These are phyloP conservation scores for Dendrobium huoshanense DNA, from an alignment of 106 monocot genomes.

Conservation along the genomic window DNA sequence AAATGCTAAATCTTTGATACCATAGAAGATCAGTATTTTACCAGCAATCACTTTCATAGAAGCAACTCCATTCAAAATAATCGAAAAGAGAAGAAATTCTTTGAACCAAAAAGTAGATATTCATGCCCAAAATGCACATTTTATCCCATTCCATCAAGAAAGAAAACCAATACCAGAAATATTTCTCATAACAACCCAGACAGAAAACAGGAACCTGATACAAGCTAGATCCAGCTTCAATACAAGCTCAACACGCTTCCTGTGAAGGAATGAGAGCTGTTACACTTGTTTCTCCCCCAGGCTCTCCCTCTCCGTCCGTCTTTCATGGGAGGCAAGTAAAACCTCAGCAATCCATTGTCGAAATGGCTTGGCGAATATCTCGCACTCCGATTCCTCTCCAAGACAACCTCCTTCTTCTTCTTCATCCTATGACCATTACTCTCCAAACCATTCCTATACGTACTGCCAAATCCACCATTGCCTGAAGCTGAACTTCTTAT, in stretches of 20 bases:
- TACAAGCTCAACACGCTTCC: conserved; percentile 50
- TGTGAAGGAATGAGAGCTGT: conserved; percentile 34
- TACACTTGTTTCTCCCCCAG: conserved; percentile 9
- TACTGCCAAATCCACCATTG: conserved; percentile 32
- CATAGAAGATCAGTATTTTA: too few species aligned
- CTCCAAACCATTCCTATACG: conserved; percentile 12
- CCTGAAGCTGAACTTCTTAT: conserved; percentile 59
- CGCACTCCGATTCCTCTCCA: conserved; percentile 68
- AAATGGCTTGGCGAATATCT: conserved; percentile 55
- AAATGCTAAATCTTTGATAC: too few species aligned
- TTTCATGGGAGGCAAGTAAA: conserved; percentile 68
- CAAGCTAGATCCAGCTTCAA: conserved; percentile 13
- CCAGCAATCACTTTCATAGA: too few species aligned
- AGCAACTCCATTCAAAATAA: too few species aligned
- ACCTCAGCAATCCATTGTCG: conserved; percentile 66
- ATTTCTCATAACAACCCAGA: not conserved
- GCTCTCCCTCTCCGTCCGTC: conserved; percentile 29
- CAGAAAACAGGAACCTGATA: conserved; percentile 20
- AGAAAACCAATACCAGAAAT: conserved; percentile 1
- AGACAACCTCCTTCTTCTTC: conserved; percentile 47
- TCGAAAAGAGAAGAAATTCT: too few species aligned
- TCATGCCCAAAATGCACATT: conserved; percentile 3
- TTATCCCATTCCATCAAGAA: not conserved
- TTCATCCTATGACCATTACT: not conserved
- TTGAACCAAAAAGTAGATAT: not conserved